phyloP scores from a whole-genome alignment of 495 filamentous ascomycete genomes.

The Hypoxylon cercidicola region DNA sequence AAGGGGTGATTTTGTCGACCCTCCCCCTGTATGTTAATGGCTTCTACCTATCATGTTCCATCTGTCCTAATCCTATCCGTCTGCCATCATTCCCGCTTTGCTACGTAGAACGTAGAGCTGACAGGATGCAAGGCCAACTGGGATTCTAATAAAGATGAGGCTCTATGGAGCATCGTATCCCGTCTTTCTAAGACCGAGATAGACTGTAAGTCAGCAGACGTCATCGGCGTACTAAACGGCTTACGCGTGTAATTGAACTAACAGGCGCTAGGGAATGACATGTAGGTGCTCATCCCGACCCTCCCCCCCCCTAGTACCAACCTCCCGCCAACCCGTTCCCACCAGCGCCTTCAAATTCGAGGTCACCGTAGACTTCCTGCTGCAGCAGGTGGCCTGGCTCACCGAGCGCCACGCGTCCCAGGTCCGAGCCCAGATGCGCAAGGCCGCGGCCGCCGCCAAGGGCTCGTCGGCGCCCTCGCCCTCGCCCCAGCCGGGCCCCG shows the following conservation, averaged over 20 bases:
- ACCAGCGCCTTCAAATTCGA: slow-evolving; percentile 58
- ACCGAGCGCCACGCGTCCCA: slow-evolving; percentile 91
- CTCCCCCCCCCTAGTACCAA: slow-evolving; percentile 16
- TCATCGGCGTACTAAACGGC: no score
- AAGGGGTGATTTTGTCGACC: slow-evolving; percentile 88
- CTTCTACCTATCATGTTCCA: no score
- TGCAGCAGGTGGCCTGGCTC: slow-evolving; percentile 94
- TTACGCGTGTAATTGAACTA: slow-evolving; percentile 36
- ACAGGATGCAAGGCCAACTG: slow-evolving; percentile 55
- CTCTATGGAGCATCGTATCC: slow-evolving; percentile 91
- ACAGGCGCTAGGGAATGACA: slow-evolving; percentile 71
- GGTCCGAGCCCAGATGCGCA: slow-evolving; percentile 89
- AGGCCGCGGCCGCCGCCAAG: slow-evolving; percentile 61
- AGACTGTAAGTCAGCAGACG: slow-evolving; percentile 71
- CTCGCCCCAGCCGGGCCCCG: slow-evolving; percentile 60
- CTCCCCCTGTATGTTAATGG: slow-evolving; percentile 79
- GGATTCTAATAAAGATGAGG: slow-evolving; percentile 82
- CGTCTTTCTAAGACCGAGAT: slow-evolving; percentile 79
- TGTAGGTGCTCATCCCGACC: slow-evolving; percentile 64
- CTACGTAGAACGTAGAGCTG: slow-evolving; percentile 9
- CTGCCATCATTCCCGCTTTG: neutral
- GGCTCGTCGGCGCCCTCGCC: slow-evolving; percentile 64
- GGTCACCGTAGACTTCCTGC: slow-evolving; percentile 86
- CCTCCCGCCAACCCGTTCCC: slow-evolving; percentile 35
- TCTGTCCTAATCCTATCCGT: slow-evolving; percentile 36